phyloP scores from a whole-genome alignment of 139 green algal genomes.

The Nannochloris sp. region DNA sequence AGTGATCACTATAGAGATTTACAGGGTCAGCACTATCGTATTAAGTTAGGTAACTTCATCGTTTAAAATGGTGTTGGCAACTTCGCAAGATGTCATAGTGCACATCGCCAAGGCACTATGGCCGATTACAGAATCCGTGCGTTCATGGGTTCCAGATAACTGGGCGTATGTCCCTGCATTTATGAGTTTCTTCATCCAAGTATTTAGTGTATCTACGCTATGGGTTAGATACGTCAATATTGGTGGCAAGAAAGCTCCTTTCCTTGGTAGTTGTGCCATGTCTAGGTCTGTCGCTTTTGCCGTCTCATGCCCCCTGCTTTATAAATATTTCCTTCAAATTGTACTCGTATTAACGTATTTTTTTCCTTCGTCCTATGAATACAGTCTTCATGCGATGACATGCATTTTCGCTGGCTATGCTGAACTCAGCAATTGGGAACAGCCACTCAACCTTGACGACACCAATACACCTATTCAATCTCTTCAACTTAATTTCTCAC shows the following conservation, averaged over 20 bases:
- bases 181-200: background rate
- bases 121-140: background rate
- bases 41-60: too few relatives aligned
- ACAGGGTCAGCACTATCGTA: too few relatives aligned
- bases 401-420: background rate
- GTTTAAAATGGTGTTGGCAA: too few relatives aligned
- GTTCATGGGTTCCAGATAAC: background rate
- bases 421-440: background rate
- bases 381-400: background rate
- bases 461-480: slow-evolving; percentile 8
- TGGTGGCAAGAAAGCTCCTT: background rate
- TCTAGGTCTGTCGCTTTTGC: too few relatives aligned
- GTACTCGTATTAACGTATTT: too few relatives aligned
- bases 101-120: background rate
- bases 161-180: background rate
- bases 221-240: background rate
- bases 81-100: background rate
- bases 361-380: too few relatives aligned
- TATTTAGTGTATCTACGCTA: background rate
- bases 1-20: too few relatives aligned
- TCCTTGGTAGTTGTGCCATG: background rate
- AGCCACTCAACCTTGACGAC: background rate
- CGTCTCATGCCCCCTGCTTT: too few relatives aligned
- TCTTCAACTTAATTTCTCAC: slow-evolving; percentile 17
- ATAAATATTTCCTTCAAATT: too few relatives aligned